These are phyloP conservation scores for Posidonia australis DNA, from an alignment of 106 monocot species.

Conservation along the genomic window DNA sequence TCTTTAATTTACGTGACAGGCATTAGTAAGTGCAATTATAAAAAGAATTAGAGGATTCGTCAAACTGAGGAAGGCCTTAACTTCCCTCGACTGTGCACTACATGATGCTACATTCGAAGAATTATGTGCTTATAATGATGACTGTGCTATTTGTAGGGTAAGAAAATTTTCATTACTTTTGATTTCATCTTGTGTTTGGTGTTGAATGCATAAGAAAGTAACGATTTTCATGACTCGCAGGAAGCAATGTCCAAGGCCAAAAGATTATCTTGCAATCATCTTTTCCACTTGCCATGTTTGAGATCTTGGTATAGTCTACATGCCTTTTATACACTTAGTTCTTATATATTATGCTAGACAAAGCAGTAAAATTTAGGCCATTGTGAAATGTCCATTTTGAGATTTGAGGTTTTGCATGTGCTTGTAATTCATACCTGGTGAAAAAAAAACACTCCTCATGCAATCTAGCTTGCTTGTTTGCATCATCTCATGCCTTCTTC, in stretches of 20 bases:
- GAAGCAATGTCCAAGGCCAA: slow-evolving; percentile 96
- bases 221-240: slow-evolving; percentile 30
- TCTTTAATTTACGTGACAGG: slow-evolving; percentile 35
- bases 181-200: not conserved
- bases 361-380: no score
- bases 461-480: no score
- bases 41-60: slow-evolving; percentile 64
- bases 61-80: slow-evolving; percentile 65
- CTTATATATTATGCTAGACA: no score
- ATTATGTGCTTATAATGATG: slow-evolving; percentile 71
- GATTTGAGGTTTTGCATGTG: no score
- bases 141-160: slow-evolving; percentile 98
- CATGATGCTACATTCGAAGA: slow-evolving; percentile 90
- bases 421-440: no score
- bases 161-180: slow-evolving; percentile 8
- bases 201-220: not conserved
- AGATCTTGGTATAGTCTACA: slow-evolving; percentile 72
- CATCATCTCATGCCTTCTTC: no score
- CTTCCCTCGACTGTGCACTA: slow-evolving; percentile 73
- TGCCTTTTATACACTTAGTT: not conserved
- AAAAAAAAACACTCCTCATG: no score
- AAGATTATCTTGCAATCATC: slow-evolving; percentile 83
- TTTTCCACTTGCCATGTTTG: slow-evolving; percentile 91
- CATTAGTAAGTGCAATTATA: slow-evolving; percentile 51
- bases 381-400: no score